Evolutionary conservation across 805 yeast genomes (phyloP), one percentile per base, ranked within the genome.

Genomic region (Candida adriatica): DNA sequence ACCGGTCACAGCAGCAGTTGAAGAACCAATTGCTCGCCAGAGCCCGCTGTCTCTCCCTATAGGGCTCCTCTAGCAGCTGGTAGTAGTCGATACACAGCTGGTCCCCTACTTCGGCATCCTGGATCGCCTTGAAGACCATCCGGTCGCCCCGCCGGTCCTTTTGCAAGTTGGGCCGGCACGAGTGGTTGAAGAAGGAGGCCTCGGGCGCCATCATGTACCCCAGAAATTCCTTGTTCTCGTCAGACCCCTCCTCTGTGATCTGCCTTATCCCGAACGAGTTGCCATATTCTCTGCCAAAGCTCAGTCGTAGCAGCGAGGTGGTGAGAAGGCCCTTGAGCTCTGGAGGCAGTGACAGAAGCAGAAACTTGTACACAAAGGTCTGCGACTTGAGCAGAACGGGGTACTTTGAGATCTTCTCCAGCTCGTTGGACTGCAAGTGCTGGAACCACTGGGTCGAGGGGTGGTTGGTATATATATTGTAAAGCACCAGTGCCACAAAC

Each of bases 191-290:
- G 43, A 61, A 77, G 3, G 85, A 78, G 0, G 79, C 83, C 18
- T 68, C 65, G 1, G 84, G 81, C 36, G 63, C 72, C 3, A 78
- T 63, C 23, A 71, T 66, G 40, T 73, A 73, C 0, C 86, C 86
- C 30, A 75, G 60, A 41, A 68, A 75, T 36, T 73, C 79, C 33
- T 53, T 51, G 23, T 65, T 66, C 37, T 72, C 80, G 8, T 53
- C 43, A 2, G 59, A 59, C 4, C 49, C 55, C 4, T 29, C 53
- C 3, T 56, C 41, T 11, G 61, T 53, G 6, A 45, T 51, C 29
- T 77, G 73, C 81, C 84, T 75, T 15, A 76, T 73, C 2, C 85
- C 85, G 52, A 78, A 78, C 1, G 84, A 78, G 46, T 78, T 78
- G 11, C 80, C 78, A 30, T 75, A 68, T 41, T 77, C 79, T 24